Evolutionary conservation across 2,329 filamentous ascomycete genomes (phyloP), one percentile per base, ranked within the genome.

Genomic region (Geosmithia morbida): DNA sequence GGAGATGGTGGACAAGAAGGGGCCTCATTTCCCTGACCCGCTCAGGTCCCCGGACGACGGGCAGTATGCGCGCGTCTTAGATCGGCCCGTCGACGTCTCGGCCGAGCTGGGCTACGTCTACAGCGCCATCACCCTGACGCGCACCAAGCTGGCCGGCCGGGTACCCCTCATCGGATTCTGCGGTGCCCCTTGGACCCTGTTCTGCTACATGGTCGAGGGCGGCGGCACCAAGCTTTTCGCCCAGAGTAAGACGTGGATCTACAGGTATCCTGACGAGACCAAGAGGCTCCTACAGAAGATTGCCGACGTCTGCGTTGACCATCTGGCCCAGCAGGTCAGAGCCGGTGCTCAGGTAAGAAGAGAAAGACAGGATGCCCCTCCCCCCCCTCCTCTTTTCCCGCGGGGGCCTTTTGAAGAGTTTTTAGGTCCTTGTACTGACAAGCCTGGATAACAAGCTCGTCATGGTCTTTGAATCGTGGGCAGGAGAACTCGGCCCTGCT

Each of bases 121-220:
- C 74, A 82, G 89, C 59, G 92, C 90, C 17, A 94, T 98, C 53
- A 94, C 88, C 1, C 64, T 96, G 58, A 97, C 92, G 22, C 75
- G 92, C 55, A 75, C 86, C 62, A 96, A 95, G 72, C 69, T 98
- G 46, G 74, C 81, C 44, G 92, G 92, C 1, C 75, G 88, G 43
- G 92, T 98, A 30, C 92, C 92, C 6, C 68, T 98, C 53, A 94
- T 95, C 61, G 92, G 92, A 37, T 98, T 98, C 70, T 96, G 89
- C 58, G 92, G 92, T 48, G 89, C 92, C 7, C 92, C 92, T 1
- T 98, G 92, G 87, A 98, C 92, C 2, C 67, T 98, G 50, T 76
- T 98, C 59, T 95, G 90, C 70, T 98, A 98, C 70, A 98, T 98
- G 92, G 87, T 97, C 17, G 92, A 98, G 66, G 92, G 92, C 16